Evolutionary conservation across 805 yeast genomes (phyloP), one percentile per base, ranked within the genome.

Genomic region (Saturnispora halmiae): DNA sequence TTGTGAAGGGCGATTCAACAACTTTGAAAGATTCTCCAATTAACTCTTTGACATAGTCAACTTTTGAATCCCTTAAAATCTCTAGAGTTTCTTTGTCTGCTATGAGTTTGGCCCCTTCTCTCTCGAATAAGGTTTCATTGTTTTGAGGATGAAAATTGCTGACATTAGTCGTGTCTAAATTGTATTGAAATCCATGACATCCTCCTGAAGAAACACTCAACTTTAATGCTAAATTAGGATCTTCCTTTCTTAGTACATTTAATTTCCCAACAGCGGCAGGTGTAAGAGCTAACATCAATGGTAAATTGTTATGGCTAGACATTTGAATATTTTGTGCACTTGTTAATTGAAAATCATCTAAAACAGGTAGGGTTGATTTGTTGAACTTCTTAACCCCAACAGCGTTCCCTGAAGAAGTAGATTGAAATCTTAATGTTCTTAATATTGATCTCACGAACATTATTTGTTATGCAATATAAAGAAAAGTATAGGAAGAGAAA

Each of bases 141-240:
- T 63, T 61, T 9, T 58, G 61, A 2, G 62, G 57, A 4, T 60
- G 48, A 34, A 46, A 58, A 8, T 56, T 54, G 2, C 49, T 42
- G 19, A 60, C 60, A 25, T 61, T 59, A 0, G 61, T 69, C 34
- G 92, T 67, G 40, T 76, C 72, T 53, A 92, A 65, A 48, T 81
- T 72, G 56, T 92, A 92, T 60, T 92, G 97, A 61, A 85, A 92
- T 15, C 98, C 98, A 59, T 92, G 98, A 58, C 98, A 92, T 1
- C 98, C 98, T 8, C 98, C 98, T 54, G 94, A 82, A 51, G 87
- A 96, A 8, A 92, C 96, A 10, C 69, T 64, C 3, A 90, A 75
- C 38, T 82, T 66, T 15, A 90, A 64, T 0, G 86, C 85, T n/a
- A 77, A 53, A 40, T 79, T 72, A 7, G 63, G 49, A 42, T 84